Conservation (phyloP, 2,329 filamentous ascomycete genomes). For the Pestalotiopsis sp. region DNA sequence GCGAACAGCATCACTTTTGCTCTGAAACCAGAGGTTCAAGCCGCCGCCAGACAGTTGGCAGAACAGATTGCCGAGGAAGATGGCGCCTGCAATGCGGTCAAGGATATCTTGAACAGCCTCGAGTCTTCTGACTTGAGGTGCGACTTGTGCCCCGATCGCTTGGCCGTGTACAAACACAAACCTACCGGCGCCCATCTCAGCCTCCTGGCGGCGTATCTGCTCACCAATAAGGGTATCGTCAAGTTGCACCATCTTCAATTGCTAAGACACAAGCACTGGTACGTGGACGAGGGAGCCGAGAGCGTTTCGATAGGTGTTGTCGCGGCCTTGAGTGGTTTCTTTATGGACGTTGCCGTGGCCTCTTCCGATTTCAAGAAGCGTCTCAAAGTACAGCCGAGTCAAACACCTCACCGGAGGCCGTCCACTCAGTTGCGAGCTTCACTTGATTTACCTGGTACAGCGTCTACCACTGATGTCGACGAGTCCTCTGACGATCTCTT, state of each 20-base stretch:
- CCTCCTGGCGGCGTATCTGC: constrained; percentile 69
- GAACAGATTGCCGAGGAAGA: constrained; percentile 67
- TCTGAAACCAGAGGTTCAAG: constrained; percentile 49
- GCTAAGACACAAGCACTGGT: constrained; percentile 20
- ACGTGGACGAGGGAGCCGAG: constrained; percentile 13
- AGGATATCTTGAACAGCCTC: constrained; percentile 72
- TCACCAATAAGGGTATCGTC: constrained; percentile 66
- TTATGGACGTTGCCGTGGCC: not conserved
- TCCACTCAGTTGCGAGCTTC: not conserved
- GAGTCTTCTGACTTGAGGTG: constrained; percentile 68
- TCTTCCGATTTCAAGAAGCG: not conserved
- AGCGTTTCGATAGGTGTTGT: not conserved
- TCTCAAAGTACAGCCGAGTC: not conserved
- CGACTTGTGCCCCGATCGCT: constrained; percentile 65
- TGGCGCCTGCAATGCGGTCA: constrained; percentile 64
- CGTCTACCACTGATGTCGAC: not conserved
- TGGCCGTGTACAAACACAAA: constrained; percentile 75
- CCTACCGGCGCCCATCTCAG: constrained; percentile 71
- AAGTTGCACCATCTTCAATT: constrained; percentile 75
- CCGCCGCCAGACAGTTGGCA: constrained; percentile 58
- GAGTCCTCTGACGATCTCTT: not conserved
- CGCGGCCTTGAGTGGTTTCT: not conserved
- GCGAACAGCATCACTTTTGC: constrained; percentile 55
- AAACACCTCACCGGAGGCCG: not conserved
- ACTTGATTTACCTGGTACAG: not conserved